These are phyloP conservation scores for Rhizophagus prolifer DNA, from an alignment of 192 early-diverging fungal genomes.

Conservation along the genomic window DNA sequence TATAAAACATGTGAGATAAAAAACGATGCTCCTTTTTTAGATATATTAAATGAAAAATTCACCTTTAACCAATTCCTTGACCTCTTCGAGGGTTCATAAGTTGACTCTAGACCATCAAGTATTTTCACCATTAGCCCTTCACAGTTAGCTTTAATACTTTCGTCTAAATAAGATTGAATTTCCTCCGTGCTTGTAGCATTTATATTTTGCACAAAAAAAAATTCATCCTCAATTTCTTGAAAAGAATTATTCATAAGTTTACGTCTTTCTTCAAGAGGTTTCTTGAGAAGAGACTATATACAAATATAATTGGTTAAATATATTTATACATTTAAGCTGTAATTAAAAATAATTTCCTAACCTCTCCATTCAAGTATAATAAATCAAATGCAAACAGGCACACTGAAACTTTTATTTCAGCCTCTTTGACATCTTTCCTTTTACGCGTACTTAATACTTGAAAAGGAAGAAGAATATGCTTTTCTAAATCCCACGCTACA, in stretches of 20 bases:
- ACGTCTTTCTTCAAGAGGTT: constrained; percentile 75
- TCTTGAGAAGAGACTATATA: constrained; percentile 68
- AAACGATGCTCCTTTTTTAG: too few relatives aligned
- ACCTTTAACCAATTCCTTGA: constrained; percentile 99
- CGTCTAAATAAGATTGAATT: constrained; percentile 91
- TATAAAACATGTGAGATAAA: neutral
- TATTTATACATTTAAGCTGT: neutral
- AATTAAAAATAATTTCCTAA: constrained; percentile 28
- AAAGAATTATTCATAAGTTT: constrained; percentile 71
- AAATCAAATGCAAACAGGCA: constrained; percentile 98
- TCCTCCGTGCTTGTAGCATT: constrained; percentile 84
- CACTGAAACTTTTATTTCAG: constrained; percentile 92
- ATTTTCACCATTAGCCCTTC: constrained; percentile 99
- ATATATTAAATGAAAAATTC: neutral
- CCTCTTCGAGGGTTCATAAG: constrained; percentile 95
- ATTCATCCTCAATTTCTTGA: constrained; percentile 78
- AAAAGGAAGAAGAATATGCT: constrained; percentile 91
- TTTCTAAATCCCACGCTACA: constrained; percentile 94
- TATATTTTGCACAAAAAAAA: constrained; percentile 84
- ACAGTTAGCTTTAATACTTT: constrained; percentile 80
- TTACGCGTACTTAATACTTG: constrained; percentile 95
- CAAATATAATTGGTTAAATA: neutral
- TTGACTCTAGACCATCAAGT: constrained; percentile 76
- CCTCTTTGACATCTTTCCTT: constrained; percentile 88
- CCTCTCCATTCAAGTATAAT: constrained; percentile 90